Base-by-base conservation (phyloP, 495 filamentous ascomycete genomes). In the Hypoxylon intermedium region DNA sequence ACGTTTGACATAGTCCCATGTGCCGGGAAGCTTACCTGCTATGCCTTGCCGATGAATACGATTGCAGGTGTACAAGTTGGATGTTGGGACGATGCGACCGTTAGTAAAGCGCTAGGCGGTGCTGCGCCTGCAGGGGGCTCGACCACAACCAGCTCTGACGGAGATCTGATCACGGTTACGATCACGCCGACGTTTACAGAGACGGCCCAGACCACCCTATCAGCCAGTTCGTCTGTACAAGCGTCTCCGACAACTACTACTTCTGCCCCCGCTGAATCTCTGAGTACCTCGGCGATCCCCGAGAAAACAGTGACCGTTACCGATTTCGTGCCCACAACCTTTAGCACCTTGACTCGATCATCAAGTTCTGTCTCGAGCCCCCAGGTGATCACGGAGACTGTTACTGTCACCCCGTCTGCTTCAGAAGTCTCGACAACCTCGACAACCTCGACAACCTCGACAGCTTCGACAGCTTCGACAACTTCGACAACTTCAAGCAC, bases 21-120 rank as follows among this genome's bases (percentile, higher is more conserved):
- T 53, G 43, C 46, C 12, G 42, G 21, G 13, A 61, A 64, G 9
- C 65, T 66, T 9, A 67, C 65, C 30, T 80, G 78, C 58, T 71
- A 69, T 31, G 78, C 75, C 15, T 50, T 79, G 40, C 78, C 78
- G 5, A 74, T 79, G 74, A 69, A 70, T 9, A 74, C 71, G 0
- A 63, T 67, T 15, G 56, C 53, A 1, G 76, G 75, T 3, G 72
- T 73, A 6, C 53, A 69, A 40, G 51, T 79, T 28, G 70, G 64
- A n/a, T 80, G 78, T 48, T 54, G 58, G 20, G 61, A 72, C 47
- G 53, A 67, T 4, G 59, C 55, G 11, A 58, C 56, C 9, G 75
- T 71, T 5, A 52, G 46, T 18, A 38, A 53, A 11, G 56, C 71
- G 16, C 53, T 78, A 21, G 75, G 68, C 11, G 38, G 47, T 6